Evolutionary conservation across 2,329 filamentous ascomycete species (phyloP).

Genomic region (Pseudogymnoascus sp.): DNA sequence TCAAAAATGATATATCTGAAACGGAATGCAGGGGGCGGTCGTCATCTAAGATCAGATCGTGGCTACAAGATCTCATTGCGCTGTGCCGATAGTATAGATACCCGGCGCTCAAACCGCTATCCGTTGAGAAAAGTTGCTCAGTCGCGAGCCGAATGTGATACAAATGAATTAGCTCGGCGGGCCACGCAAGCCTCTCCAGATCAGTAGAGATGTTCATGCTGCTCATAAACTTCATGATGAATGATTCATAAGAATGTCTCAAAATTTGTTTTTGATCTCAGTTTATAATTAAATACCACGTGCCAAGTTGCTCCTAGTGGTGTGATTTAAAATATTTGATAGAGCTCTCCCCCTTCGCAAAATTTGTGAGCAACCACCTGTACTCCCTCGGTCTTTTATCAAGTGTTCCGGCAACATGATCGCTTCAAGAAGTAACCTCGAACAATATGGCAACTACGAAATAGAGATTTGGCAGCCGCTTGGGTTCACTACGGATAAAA

Average conservation of each 20-base stretch:
- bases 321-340: background rate
- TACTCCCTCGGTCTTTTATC: background rate
- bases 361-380: background rate
- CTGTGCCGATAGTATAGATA: background rate
- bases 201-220: background rate
- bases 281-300: background rate
- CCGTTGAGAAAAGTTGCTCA: background rate
- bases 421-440: conserved; percentile 3
- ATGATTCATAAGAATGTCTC: background rate
- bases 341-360: background rate
- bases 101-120: background rate
- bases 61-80: background rate
- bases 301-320: background rate
- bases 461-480: conserved; percentile 2
- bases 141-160: background rate
- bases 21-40: background rate
- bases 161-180: background rate
- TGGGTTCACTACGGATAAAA: background rate
- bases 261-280: background rate
- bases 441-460: background rate
- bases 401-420: background rate
- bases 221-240: too few species aligned
- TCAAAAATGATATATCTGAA: background rate
- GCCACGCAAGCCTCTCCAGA: background rate
- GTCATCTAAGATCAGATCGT: background rate